These are phyloP conservation scores for Komagataella mondaviorum DNA, from an alignment of 805 yeast species.

Conservation along the genomic window DNA sequence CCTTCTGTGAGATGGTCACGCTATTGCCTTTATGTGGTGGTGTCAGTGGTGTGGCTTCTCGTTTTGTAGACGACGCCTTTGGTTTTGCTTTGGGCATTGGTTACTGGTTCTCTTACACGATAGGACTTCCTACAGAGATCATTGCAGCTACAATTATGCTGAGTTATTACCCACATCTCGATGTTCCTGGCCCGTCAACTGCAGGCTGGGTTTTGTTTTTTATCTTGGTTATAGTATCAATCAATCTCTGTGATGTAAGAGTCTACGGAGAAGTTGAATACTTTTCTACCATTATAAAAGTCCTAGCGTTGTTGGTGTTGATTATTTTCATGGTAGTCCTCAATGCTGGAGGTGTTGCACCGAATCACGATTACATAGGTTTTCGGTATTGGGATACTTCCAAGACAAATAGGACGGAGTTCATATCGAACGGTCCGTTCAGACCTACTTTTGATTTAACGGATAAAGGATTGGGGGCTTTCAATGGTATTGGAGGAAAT, in stretches of 20 bases:
- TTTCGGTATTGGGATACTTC: slow-evolving; percentile 54
- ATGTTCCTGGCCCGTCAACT: slow-evolving; percentile 35
- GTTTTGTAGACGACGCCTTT: slow-evolving; percentile 69
- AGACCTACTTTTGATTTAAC: slow-evolving; percentile 54
- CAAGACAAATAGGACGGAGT: slow-evolving; percentile 30
- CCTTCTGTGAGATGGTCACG: slow-evolving; percentile 75
- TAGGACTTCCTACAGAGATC: slow-evolving; percentile 68
- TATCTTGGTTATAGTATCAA: slow-evolving; percentile 26
- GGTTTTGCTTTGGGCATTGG: slow-evolving; percentile 65
- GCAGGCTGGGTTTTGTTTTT: slow-evolving; percentile 63
- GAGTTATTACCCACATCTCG: slow-evolving; percentile 45
- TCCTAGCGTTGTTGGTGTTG: slow-evolving; percentile 35
- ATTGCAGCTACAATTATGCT: slow-evolving; percentile 72
- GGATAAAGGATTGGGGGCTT: slow-evolving; percentile 33
- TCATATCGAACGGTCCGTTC: slow-evolving; percentile 54
- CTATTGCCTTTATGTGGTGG: slow-evolving; percentile 71
- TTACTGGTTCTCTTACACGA: slow-evolving; percentile 60
- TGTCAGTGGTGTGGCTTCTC: slow-evolving; percentile 57
- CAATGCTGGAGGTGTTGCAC: slow-evolving; percentile 41
- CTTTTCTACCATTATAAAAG: slow-evolving; percentile 42
- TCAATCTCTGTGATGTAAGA: slow-evolving; percentile 57
- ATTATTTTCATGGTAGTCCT: slow-evolving; percentile 53
- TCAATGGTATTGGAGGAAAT: slow-evolving; percentile 45
- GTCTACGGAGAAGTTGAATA: slow-evolving; percentile 68
- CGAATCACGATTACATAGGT: slow-evolving; percentile 34